A percentile compares a stretch with the other conserved stretches of the same genome.
Evolutionary conservation across 208 protist species (phyloP).

Genomic region (Crithidia acanthocephali): DNA sequence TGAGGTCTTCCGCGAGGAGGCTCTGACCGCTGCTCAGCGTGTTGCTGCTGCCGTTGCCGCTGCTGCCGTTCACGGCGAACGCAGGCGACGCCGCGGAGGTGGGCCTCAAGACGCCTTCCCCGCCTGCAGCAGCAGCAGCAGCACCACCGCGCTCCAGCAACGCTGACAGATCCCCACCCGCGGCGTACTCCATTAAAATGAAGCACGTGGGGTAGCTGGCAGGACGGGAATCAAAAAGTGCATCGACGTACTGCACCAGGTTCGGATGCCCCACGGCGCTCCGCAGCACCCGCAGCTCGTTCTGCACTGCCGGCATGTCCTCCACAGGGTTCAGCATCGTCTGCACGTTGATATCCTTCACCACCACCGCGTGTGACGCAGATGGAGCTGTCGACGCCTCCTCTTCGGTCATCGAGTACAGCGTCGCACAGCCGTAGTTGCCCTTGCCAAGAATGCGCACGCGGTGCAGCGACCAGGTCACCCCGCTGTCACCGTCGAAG

Average conservation of each 20-base stretch:
- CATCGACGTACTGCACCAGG: slow-evolving; percentile 65
- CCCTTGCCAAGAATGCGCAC: slow-evolving; percentile 82
- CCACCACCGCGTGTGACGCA: slow-evolving; percentile 43
- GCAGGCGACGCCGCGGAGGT: no score
- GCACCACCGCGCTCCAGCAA: slow-evolving; percentile 39
- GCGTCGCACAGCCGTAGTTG: slow-evolving; percentile 80
- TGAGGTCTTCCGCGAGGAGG: slow-evolving; percentile 40
- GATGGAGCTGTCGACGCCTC: background rate
- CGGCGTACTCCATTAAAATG: slow-evolving; percentile 87
- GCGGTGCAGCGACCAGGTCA: slow-evolving; percentile 40
- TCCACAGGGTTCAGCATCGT: slow-evolving; percentile 60
- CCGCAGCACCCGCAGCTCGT: slow-evolving; percentile 60
- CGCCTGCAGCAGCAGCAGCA: background rate
- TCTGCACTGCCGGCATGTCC: slow-evolving; percentile 63
- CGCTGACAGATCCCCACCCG: slow-evolving; percentile 63
- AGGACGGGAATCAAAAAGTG: slow-evolving; percentile 37
- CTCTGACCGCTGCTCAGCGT: no score
- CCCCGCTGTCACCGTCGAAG: slow-evolving; percentile 38
- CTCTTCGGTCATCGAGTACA: slow-evolving; percentile 43
- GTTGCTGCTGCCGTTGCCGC: background rate
- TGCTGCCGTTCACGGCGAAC: no score
- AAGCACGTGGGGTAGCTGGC: slow-evolving; percentile 51
- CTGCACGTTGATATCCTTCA: slow-evolving; percentile 87
- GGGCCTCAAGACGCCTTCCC: no score
- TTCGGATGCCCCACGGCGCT: slow-evolving; percentile 58